phyloP scores from a whole-genome alignment of 805 yeast genomes.

The Barnettozyma salicaria region DNA sequence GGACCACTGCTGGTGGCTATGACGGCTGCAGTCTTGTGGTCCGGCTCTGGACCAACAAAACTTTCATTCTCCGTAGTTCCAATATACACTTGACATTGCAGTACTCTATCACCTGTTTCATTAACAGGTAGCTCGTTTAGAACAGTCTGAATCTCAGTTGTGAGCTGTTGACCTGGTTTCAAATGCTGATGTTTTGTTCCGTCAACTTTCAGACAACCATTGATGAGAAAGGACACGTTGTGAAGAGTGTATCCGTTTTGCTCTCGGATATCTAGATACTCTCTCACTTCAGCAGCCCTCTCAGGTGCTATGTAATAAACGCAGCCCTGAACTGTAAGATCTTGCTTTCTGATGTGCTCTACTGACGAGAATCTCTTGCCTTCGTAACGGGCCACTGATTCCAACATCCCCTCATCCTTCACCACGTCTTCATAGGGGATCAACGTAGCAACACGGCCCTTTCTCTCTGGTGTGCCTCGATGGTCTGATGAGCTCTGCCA shows the following conservation, averaged over 20 bases:
- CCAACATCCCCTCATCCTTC: slow-evolving; percentile 33
- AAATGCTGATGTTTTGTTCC: neutral
- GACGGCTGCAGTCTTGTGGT: slow-evolving; percentile 51
- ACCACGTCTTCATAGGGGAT: slow-evolving; percentile 53
- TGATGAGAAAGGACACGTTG: slow-evolving; percentile 5
- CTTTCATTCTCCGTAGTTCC: slow-evolving; percentile 79
- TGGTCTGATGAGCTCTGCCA: slow-evolving; percentile 93
- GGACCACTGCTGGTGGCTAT: slow-evolving; percentile 63
- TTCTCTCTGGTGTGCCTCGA: slow-evolving; percentile 79
- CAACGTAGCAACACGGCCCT: slow-evolving; percentile 86
- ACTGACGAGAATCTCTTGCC: slow-evolving; percentile 5
- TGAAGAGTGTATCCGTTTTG: slow-evolving; percentile 83
- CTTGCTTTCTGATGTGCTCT: slow-evolving; percentile 37
- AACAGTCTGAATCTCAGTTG: neutral
- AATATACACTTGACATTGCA: slow-evolving; percentile 65
- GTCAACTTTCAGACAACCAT: neutral
- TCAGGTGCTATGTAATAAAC: slow-evolving; percentile 75
- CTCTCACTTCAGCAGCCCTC: slow-evolving; percentile 52
- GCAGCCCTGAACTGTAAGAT: slow-evolving; percentile 65
- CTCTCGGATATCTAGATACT: slow-evolving; percentile 74
- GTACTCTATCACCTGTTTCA: slow-evolving; percentile 31
- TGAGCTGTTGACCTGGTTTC: neutral
- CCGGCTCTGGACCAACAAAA: slow-evolving; percentile 75
- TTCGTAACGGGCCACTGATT: slow-evolving; percentile 33
- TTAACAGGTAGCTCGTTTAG: slow-evolving; percentile 25